Base-by-base conservation (phyloP, 1,284 basidiomycete genomes). In the Malassezia pachydermatis region DNA sequence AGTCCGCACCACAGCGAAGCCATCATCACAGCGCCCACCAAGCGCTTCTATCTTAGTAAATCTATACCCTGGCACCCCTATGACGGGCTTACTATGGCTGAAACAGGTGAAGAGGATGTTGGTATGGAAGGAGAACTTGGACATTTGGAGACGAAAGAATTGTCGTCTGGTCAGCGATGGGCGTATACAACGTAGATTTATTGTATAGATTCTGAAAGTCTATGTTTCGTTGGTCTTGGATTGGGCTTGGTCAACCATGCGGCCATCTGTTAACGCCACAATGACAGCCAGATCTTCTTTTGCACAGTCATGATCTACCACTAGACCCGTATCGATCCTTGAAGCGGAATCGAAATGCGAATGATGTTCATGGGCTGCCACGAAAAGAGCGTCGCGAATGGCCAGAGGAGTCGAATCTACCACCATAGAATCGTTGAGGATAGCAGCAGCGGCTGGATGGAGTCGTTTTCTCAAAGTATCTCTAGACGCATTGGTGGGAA, bases 61-160 rank as follows among this genome's bases (percentile, higher is more conserved):
- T 32, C 28, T 6, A n/a, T 45, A 2, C 45, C 54, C 25, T 69
- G 65, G 65, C 65, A 70, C 48, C 60, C 62, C 13, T 65, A 62
- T 39, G 60, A 61, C 13, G 68, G 70, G 19, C 55, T 71, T n/a
- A 65, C 64, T 0, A 44, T 60, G 6, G 64, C 52, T 2, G 69
- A 70, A 49, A 44, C 34, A 10, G 67, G 69, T 9, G 65, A 71
- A 28, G 65, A 69, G 47, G 69, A 72, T 40, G 69, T 72, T 0
- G 69, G 68, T 0, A 59, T 65, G 37, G 69, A 71, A 48, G 51
- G 52, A 14, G 66, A 69, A 45, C 53, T 70, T 5, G 68, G 69
- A 1, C 59, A 62, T 30, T 37, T 71, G 27, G 56, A 71, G 46
- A 51, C 59, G 24, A 63, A 59, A 51, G 55, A 68, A 30, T 36